These are phyloP conservation scores for Casaregolazyma suthepensis DNA, from an alignment of 1,139 yeast genomes.

Conservation along the genomic window DNA sequence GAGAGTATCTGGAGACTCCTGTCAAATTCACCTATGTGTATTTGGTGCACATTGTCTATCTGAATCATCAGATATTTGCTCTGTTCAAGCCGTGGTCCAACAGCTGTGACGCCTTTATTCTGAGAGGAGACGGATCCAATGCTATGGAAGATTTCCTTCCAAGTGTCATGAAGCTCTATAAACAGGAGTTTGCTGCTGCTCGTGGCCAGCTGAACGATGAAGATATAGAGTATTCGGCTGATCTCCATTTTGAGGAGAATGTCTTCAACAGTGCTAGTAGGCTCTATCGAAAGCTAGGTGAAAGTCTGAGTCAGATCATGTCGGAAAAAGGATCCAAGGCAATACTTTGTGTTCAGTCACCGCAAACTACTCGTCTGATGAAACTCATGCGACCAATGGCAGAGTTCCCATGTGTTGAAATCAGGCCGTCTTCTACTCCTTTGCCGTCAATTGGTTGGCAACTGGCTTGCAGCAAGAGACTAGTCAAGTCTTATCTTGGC, in stretches of 20 bases:
- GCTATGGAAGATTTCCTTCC: constrained; percentile 63
- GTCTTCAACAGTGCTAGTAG: constrained; percentile 13
- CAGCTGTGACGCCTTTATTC: constrained; percentile 48
- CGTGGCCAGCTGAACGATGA: constrained; percentile 27
- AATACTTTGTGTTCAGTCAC: constrained; percentile 68
- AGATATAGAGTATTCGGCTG: constrained; percentile 20
- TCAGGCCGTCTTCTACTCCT: constrained; percentile 46
- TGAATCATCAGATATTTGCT: constrained; percentile 70
- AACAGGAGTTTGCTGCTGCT: constrained; percentile 45
- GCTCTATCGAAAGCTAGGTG: constrained; percentile 29
- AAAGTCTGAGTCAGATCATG: constrained; percentile 49
- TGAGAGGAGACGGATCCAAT: constrained; percentile 36
- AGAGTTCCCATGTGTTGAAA: constrained; percentile 57
- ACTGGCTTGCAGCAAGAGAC: constrained; percentile 55
- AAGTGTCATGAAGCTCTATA: constrained; percentile 48
- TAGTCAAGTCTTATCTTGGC: constrained; percentile 66
- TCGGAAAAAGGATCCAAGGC: constrained; percentile 67
- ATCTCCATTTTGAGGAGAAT: constrained; percentile 10
- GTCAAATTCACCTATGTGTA: constrained; percentile 59
- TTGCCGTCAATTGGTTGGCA: constrained; percentile 91
- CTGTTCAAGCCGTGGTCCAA: constrained; percentile 64
- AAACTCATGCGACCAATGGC: constrained; percentile 28
- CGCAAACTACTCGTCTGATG: constrained; percentile 40
- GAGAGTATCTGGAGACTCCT: constrained; percentile 28
- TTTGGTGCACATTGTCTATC: constrained; percentile 65